Conservation (phyloP, 352 stramenopile genomes). For the Pilasporangium apinafurcum region DNA sequence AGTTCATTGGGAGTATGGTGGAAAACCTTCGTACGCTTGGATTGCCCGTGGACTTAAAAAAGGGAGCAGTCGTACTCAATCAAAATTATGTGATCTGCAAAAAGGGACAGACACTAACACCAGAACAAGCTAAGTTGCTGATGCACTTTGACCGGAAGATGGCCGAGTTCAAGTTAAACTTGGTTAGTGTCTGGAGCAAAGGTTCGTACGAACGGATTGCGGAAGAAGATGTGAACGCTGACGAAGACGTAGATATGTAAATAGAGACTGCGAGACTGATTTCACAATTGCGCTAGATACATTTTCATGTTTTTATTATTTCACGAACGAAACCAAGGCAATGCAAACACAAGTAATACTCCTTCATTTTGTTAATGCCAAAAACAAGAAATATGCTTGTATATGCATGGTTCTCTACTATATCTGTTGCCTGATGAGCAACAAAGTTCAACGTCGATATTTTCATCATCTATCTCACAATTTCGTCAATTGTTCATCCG, state of each 20-base stretch:
- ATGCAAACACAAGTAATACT: no score
- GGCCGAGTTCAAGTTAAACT: constrained; percentile 78
- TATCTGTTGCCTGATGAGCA: background rate
- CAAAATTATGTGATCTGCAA: constrained; percentile 94
- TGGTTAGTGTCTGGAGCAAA: constrained; percentile 74
- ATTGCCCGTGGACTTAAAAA: constrained; percentile 96
- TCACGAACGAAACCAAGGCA: no score
- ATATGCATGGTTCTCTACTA: constrained; percentile 3
- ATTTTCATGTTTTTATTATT: no score
- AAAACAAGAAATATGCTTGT: constrained; percentile 12
- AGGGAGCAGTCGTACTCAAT: constrained; percentile 90
- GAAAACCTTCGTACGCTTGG: constrained; percentile 95
- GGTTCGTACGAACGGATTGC: constrained; percentile 72
- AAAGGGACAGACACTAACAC: constrained; percentile 89
- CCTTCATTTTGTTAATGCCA: no score
- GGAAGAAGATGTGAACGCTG: constrained; percentile 22
- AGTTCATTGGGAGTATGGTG: constrained; percentile 95
- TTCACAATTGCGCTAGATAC: background rate
- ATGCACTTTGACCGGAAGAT: constrained; percentile 89
- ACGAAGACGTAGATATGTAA: constrained; percentile 26
- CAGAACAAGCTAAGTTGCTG: constrained; percentile 95
- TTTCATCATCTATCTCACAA: no score
- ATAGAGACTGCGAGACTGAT: constrained; percentile 6
- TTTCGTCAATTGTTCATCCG: constrained; percentile 49
- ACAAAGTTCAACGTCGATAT: constrained; percentile 1